These are phyloP conservation scores for Ogataea populi-albae DNA, from an alignment of 805 yeast species.

Conservation along the genomic window DNA sequence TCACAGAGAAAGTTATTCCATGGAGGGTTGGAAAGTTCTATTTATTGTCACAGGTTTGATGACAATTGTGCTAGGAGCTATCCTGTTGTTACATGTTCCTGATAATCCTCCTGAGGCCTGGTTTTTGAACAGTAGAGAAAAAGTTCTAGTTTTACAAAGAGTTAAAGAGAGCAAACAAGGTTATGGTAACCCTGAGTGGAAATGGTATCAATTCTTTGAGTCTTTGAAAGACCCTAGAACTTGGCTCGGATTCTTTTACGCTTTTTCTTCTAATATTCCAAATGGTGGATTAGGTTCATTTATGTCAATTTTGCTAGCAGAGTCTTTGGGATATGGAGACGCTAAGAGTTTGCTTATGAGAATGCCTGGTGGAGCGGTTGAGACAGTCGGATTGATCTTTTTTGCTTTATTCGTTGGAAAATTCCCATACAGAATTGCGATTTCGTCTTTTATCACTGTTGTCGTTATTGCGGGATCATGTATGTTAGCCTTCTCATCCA, in stretches of 20 bases:
- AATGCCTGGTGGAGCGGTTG: constrained; percentile 38
- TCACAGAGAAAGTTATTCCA: constrained; percentile 36
- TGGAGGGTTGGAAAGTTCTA: constrained; percentile 59
- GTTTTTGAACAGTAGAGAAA: constrained; percentile 38
- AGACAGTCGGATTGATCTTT: constrained; percentile 28
- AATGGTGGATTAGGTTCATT: constrained; percentile 54
- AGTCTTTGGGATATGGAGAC: constrained; percentile 33
- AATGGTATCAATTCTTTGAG: constrained; percentile 28
- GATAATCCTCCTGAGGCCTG: constrained; percentile 48
- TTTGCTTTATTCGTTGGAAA: constrained; percentile 20
- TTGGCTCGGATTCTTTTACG: constrained; percentile 40
- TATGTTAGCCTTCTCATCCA: constrained; percentile 28
- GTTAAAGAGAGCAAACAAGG: constrained; percentile 23
- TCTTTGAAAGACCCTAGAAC: constrained; percentile 35
- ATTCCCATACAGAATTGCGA: constrained; percentile 29
- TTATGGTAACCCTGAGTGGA: constrained; percentile 29
- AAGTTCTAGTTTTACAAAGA: constrained; percentile 33
- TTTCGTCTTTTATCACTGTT: constrained; percentile 24
- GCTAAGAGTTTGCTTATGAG: constrained; percentile 30
- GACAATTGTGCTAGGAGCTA: constrained; percentile 50
- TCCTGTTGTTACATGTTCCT: constrained; percentile 51
- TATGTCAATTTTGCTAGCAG: constrained; percentile 40
- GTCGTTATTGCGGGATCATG: constrained; percentile 26
- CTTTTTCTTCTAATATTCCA: constrained; percentile 46
- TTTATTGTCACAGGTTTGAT: constrained; percentile 62